Base-by-base conservation (phyloP, 75 land plant genomes). In the Selaginella moellendorffii region DNA sequence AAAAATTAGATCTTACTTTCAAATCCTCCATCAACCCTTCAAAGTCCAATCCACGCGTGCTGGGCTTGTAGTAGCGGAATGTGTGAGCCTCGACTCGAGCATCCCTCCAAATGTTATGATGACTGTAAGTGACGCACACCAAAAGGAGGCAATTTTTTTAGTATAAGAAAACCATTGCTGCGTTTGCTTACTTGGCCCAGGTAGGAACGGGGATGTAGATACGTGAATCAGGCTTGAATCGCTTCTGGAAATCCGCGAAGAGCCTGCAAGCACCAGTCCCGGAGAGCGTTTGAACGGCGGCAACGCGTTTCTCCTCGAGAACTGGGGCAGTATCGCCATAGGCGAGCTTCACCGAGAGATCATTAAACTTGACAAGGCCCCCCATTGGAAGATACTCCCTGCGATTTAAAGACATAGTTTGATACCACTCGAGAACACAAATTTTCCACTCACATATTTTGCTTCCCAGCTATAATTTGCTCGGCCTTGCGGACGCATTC, bases 301-400 rank as follows among this genome's bases (percentile, higher is more conserved):
- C 97, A 30, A 90, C 84, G 31, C 76, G 67, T 60, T 85, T 87
- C 19, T 85, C 90, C 59, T 81, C 80, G 5, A 85, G 58, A 1
- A 88, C 72, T 21, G 82, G 79, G 54, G 95, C 80, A 73, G 78
- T 63, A 54, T 85, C 86, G 18, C 95, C 95, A 77, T 85, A 88
- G 1, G 95, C 95, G 28, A 88, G 74, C 66, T 85, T 81, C 66
- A 88, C 64, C 25, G 86, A 62, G 31, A 82, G 87, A 42, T 88
- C 86, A 24, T 83, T 69, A 79, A 85, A 80, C 52, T 70, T 79
- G 25, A 72, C 61, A 63, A 85, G 85, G 9, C 95, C 95, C 27
- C 95, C 95, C 95, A 88, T 88, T 25, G 95, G 95, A 62, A 85
- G 79, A 79, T 88, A 88, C 46, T 88, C 95, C 95, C 95, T 88